A percentile compares a stretch with the other conserved stretches of the same genome.
These are phyloP conservation scores for Drosera spatulata DNA, from an alignment of 179 eudicot genomes.

Conservation along the genomic window DNA sequence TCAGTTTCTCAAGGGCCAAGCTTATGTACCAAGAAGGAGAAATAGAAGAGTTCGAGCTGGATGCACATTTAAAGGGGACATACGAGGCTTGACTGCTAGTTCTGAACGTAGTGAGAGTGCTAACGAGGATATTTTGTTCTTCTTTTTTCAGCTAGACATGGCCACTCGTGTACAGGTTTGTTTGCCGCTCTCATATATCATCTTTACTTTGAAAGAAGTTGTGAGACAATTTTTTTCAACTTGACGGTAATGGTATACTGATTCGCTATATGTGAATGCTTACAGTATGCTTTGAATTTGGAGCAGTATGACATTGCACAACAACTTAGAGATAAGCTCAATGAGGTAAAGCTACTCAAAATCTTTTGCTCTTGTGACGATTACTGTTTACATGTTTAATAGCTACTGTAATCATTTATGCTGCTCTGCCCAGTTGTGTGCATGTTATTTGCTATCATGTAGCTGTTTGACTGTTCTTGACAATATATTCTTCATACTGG, in stretches of 20 bases:
- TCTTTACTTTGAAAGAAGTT: too few relatives aligned
- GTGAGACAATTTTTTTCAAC: too few relatives aligned
- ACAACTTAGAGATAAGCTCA: slow-evolving; percentile 79
- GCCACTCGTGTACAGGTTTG: slow-evolving; percentile 83
- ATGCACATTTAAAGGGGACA: slow-evolving; percentile 70
- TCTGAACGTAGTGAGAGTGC: slow-evolving; percentile 85
- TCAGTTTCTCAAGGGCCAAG: slow-evolving; percentile 20
- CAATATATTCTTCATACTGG: slow-evolving; percentile 8
- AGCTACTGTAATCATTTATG: too few relatives aligned
- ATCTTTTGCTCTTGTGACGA: too few relatives aligned
- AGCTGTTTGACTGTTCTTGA: too few relatives aligned
- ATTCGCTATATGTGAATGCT: too few relatives aligned
- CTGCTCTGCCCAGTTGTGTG: too few relatives aligned
- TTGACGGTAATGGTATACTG: too few relatives aligned
- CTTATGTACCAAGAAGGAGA: slow-evolving; percentile 18
- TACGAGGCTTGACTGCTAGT: slow-evolving; percentile 52
- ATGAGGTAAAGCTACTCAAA: slow-evolving; percentile 45
- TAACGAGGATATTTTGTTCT: slow-evolving; percentile 79
- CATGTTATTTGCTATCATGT: too few relatives aligned
- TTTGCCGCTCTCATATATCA: too few relatives aligned
- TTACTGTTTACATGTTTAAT: too few relatives aligned
- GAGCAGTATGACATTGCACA: slow-evolving; percentile 89
- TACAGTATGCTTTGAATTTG: slow-evolving; percentile 92
- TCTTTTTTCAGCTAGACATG: slow-evolving; percentile 92
- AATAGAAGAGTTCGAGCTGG: slow-evolving; percentile 49